Percentiles rank a stretch among this genome's conserved stretches.
Evolutionary conservation across 805 yeast species (phyloP).

Genomic region (Huiozyma sinensis): DNA sequence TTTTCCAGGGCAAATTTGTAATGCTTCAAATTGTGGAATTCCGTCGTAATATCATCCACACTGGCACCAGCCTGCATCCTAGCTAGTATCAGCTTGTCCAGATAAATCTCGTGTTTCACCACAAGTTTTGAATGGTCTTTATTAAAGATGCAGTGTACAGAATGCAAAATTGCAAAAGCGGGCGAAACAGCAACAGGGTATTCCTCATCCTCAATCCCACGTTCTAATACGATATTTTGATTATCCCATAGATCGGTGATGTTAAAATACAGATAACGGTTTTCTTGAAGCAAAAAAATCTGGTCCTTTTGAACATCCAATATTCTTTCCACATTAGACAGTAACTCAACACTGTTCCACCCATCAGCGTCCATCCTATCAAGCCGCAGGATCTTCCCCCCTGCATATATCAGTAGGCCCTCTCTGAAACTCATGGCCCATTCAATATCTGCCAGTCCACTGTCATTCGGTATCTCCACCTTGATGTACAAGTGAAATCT

Average conservation of each 20-base stretch:
- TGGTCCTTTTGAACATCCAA: conserved; percentile 19
- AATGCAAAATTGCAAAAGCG: conserved; percentile 21
- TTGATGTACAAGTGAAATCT: conserved; percentile 15
- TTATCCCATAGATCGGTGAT: conserved; percentile 19
- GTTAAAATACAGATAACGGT: conserved; percentile 9
- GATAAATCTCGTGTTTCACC: conserved; percentile 20
- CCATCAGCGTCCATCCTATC: conserved; percentile 6
- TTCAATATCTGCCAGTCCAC: conserved; percentile 6
- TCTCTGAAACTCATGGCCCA: conserved; percentile 20
- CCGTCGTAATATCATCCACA: conserved; percentile 13
- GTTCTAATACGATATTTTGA: conserved; percentile 7
- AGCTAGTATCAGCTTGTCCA: conserved; percentile 21
- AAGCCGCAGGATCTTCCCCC: conserved; percentile 12
- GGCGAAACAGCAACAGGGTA: conserved; percentile 23
- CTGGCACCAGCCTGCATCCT: conserved; percentile 8
- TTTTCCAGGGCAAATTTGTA: conserved; percentile 28
- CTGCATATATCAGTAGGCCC: conserved; percentile 16
- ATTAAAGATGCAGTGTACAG: conserved; percentile 17
- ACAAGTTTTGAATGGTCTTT: conserved; percentile 11
- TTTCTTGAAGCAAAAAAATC: conserved; percentile 14
- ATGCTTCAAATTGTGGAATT: conserved; percentile 18
- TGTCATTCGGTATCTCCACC: conserved; percentile 7
- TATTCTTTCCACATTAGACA: conserved; percentile 20
- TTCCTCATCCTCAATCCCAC: conserved; percentile 18
- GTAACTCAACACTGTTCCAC: conserved; percentile 12